Evolutionary conservation across 306 rosid genomes (phyloP), one percentile per base, ranked within the genome.

Genomic region (Lupinus albus): DNA sequence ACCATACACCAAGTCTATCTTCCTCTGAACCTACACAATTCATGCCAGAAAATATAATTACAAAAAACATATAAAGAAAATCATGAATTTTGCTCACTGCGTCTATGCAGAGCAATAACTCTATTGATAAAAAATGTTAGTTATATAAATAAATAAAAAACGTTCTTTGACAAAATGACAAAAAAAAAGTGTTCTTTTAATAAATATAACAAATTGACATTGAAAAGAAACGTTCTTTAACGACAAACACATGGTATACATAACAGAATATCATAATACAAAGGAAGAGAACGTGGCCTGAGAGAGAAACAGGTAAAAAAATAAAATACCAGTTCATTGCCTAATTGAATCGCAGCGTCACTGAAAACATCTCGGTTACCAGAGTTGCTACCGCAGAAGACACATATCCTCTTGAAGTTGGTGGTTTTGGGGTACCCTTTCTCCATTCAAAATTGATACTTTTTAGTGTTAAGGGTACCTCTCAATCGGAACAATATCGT

Each of bases 321-420:
- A 25, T n/a, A 64, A 61, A 85, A 39, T 66, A 91, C 97, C 86
- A 91, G 76, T 86, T 91, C 93, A 75, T 91, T 83, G 75, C 95
- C 93, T 84, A 91, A 73, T 69, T 86, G 91, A 83, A 88, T 81
- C 70, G 97, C 84, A 68, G 95, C 93, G 69, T 86, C 91, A 53
- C 95, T 78, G 80, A 88, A 91, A 51, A 91, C 86, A 76, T 86
- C 70, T 21, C 91, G 76, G 75, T 84, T 73, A 72, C 97, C 97
- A 49, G 95, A 76, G 87, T 85, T 92, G 87, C 97, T 92, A 64
- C 97, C 97, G 50, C 97, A 92, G 78, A 92, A 92, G 63, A 92
- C 97, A 64, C 96, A 92, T 17, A 92, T 75, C 81, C 78, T 92
- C 48, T 48, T 82, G 81, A 92, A 92, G 80, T 84, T 84, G 95